Conservation (phyloP, 139 green algal genomes). For the Chlorella sp. region DNA sequence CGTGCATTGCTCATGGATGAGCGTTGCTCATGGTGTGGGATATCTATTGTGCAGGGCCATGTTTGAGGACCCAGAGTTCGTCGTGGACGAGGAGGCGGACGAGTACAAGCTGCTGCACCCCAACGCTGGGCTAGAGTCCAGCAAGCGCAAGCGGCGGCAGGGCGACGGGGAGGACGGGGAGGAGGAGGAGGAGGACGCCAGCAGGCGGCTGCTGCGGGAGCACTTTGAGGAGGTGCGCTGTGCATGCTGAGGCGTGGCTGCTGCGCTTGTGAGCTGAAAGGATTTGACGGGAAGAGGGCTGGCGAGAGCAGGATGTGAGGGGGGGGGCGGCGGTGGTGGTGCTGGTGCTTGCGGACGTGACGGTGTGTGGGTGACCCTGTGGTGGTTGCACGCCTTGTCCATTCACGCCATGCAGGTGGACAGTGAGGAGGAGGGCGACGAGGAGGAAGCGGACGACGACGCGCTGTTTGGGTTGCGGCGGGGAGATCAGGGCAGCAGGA, state of each 20-base stretch:
- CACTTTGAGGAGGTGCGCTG: conserved; percentile 42
- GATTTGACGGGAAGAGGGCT: too few relatives aligned
- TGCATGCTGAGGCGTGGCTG: not conserved
- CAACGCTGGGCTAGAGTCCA: conserved; percentile 56
- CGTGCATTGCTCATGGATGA: too few relatives aligned
- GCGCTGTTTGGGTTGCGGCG: not conserved
- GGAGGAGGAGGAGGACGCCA: too few relatives aligned
- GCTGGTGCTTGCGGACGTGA: too few relatives aligned
- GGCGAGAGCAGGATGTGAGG: too few relatives aligned
- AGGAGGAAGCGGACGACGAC: conserved; percentile 3
- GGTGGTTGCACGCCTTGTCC: too few relatives aligned
- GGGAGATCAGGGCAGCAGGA: conserved; percentile 1
- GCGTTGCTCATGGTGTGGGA: too few relatives aligned
- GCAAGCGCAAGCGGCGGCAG: not conserved
- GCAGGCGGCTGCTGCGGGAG: conserved; percentile 58
- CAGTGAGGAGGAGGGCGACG: not conserved
- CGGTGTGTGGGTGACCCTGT: too few relatives aligned
- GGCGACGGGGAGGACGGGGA: too few relatives aligned
- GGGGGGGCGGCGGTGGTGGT: too few relatives aligned
- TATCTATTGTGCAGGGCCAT: conserved; percentile 54
- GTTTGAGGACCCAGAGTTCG: conserved; percentile 81
- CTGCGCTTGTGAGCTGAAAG: not conserved
- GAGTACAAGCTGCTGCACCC: conserved; percentile 85
- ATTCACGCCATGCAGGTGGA: not conserved
- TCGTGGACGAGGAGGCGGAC: conserved; percentile 68